phyloP scores from a whole-genome alignment of 1,284 basidiomycete species.

The Coriolopsis trogii region DNA sequence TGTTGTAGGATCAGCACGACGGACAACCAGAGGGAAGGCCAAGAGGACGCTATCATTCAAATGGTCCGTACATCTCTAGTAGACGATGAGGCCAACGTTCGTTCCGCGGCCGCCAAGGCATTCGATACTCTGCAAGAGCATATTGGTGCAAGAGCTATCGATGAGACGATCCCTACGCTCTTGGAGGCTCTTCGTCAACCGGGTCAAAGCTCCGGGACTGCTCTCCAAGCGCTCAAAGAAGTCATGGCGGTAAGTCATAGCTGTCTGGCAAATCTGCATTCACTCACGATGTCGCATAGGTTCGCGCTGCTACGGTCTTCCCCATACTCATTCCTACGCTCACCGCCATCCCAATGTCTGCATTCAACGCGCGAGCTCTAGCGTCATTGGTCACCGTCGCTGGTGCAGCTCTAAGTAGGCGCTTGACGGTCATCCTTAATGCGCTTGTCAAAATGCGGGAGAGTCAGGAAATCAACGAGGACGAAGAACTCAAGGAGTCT shows the following conservation, averaged over 20 bases:
- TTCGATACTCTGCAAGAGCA: conserved; percentile 94
- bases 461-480: conserved; percentile 60
- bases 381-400: conserved; percentile 93
- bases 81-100: conserved; percentile 87
- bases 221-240: conserved; percentile 90
- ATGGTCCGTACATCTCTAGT: conserved; percentile 88
- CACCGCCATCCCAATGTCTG: conserved; percentile 87
- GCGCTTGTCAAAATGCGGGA: conserved; percentile 73
- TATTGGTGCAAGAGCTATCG: conserved; percentile 90
- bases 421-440: conserved; percentile 76
- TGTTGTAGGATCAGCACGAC: conserved; percentile 77
- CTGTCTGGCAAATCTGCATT: background rate
- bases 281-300: conserved; percentile 50
- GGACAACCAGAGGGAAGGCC: conserved; percentile 85
- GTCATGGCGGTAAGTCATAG: conserved; percentile 81
- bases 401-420: conserved; percentile 85
- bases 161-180: conserved; percentile 95
- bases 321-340: conserved; percentile 97
- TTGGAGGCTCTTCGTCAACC: conserved; percentile 92
- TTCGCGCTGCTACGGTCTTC: conserved; percentile 94
- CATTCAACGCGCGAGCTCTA: conserved; percentile 95
- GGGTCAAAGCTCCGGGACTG: conserved; percentile 92
- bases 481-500: conserved; percentile 74
- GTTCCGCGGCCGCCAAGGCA: conserved; percentile 89
- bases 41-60: conserved; percentile 89